phyloP scores from a whole-genome alignment of 805 yeast species.

The Wickerhamiella musiphila region DNA sequence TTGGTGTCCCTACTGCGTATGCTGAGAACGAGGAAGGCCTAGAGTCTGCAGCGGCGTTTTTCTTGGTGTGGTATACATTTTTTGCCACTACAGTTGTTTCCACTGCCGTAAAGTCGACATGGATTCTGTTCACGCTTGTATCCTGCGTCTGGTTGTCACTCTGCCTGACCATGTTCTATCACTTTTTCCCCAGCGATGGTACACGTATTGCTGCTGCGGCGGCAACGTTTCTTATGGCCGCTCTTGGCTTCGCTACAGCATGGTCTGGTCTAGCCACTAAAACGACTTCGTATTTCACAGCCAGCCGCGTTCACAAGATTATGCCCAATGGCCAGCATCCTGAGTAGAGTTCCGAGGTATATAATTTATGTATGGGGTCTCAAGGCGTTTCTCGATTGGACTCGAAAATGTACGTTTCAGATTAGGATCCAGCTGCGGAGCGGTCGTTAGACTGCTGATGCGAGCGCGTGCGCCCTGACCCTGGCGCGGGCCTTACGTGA shows the following conservation, averaged over 20 bases:
- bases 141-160: conserved; percentile 37
- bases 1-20: conserved; percentile 32
- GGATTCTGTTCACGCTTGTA: conserved; percentile 40
- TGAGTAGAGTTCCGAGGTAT: no score
- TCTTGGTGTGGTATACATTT: conserved; percentile 41
- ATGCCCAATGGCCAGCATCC: no score
- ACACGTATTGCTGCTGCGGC: conserved; percentile 43
- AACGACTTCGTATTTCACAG: conserved; percentile 39
- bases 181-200: conserved; percentile 21
- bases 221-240: conserved; percentile 37
- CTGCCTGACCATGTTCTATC: conserved; percentile 33
- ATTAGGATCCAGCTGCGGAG: no score
- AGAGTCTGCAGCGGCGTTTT: conserved; percentile 39
- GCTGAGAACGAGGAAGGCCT: conserved; percentile 16
- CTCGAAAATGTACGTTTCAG: no score
- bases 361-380: no score
- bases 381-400: no score
- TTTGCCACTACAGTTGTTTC: conserved; percentile 37
- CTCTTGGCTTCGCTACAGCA: conserved; percentile 44
- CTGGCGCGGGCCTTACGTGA: no score
- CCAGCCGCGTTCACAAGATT: no score
- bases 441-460: no score
- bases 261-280: conserved; percentile 42
- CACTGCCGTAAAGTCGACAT: conserved; percentile 45
- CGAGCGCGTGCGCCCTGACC: no score